Evolutionary conservation across 331 rosid species (phyloP), one percentile per base, ranked within the genome.

Genomic region (Pyracantha coccinea): DNA sequence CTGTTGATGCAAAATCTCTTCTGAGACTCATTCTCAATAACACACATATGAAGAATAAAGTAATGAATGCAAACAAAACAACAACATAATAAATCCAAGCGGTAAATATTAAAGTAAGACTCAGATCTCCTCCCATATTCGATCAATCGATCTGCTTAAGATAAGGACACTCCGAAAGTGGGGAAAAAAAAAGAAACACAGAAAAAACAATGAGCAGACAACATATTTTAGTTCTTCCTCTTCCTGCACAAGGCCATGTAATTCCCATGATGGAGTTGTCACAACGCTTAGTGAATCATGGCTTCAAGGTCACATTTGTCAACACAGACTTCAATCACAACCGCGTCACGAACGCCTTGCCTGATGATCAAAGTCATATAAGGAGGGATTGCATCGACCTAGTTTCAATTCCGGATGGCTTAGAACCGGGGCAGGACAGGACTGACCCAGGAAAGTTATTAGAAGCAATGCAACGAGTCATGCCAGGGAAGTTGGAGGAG

Each of bases 201-300:
- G 13, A 35, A 35, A 35, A 35, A 35, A 9, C 19, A 53, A 84
- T 84, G 83, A 75, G 74, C 8, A 76, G 68, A 0, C 58, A 75
- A 28, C 86, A 88, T 61, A 54, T 85, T 27, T 45, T 85, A 35
- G 82, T 73, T 50, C 28, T 85, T 19, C 86, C 91, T 75, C 76
- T 47, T 70, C 86, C 89, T 27, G 89, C 89, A 53, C 92, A 88
- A 81, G 92, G 89, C 64, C 92, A 83, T 81, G 92, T 88, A 31
- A 84, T 86, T 76, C 92, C 92, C 53, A 29, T 88, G 27, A 74
- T 85, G 81, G 88, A 88, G 59, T 38, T 85, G 8, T 88, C 79
- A 25, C 73, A 81, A 55, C 66, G 85, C 82, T 50, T 88, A 3
- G 72, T 74, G 23, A 73, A 80, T 58, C 85, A 83, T 12, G 85